These are phyloP conservation scores for Eucalyptus rudis DNA, from an alignment of 345 rosid species.

Conservation along the genomic window DNA sequence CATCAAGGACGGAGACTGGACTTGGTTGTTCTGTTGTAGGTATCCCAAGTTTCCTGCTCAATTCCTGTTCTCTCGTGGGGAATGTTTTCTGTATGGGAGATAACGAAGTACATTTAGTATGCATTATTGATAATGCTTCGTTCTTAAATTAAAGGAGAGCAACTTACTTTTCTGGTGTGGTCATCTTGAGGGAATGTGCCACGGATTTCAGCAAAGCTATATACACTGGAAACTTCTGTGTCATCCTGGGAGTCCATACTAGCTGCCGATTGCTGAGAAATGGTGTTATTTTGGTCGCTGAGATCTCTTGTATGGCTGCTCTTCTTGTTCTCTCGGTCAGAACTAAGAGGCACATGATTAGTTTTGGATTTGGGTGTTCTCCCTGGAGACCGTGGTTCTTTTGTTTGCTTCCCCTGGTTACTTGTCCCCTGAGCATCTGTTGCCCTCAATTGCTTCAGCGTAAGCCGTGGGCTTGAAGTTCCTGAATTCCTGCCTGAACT, in stretches of 20 bases:
- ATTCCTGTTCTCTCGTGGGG: slow-evolving; percentile 5
- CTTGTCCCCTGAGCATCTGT: slow-evolving; percentile 29
- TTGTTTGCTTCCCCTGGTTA: slow-evolving; percentile 31
- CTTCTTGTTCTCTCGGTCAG: slow-evolving; percentile 30
- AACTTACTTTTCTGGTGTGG: slow-evolving; percentile 26
- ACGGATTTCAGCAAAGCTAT: neutral
- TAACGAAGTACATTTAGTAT: neutral
- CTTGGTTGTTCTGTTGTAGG: slow-evolving; percentile 73
- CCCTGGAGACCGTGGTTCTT: slow-evolving; percentile 28
- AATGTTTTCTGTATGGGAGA: slow-evolving; percentile 35
- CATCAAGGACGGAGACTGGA: slow-evolving; percentile 90
- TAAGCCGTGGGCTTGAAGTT: slow-evolving; percentile 34
- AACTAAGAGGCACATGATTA: slow-evolving; percentile 11
- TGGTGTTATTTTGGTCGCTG: slow-evolving; percentile 20
- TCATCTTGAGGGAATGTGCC: slow-evolving; percentile 10
- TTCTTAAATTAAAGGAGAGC: neutral
- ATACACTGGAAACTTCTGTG: slow-evolving; percentile 51
- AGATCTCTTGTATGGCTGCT: slow-evolving; percentile 37
- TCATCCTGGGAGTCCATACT: slow-evolving; percentile 46
- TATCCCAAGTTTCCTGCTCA: slow-evolving; percentile 15
- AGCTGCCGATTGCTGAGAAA: slow-evolving; percentile 36
- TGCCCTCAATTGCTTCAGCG: slow-evolving; percentile 33
- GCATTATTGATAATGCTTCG: neutral
- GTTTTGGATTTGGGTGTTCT: slow-evolving; percentile 19
- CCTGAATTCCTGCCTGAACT: slow-evolving; percentile 27